Evolutionary conservation across 768 basidiomycete genomes (phyloP).

Genomic region (Leccinellum luteum): DNA sequence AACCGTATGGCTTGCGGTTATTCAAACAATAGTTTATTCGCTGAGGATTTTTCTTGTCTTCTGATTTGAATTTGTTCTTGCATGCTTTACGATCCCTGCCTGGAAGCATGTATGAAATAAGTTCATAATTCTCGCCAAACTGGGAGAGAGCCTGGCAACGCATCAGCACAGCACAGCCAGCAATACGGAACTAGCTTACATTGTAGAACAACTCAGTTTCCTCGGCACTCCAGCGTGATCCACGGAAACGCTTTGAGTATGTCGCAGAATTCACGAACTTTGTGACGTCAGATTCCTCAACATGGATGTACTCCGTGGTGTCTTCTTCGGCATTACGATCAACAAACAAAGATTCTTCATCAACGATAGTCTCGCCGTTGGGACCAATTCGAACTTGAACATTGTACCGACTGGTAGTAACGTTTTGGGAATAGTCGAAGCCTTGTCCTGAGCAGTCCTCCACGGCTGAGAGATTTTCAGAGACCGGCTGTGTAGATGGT

Average conservation of each 20-base stretch:
- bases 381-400: constrained; percentile 87
- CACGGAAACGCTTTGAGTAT: constrained; percentile 77
- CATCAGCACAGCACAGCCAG: constrained; percentile 7
- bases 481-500: constrained; percentile 15
- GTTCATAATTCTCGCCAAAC: constrained; percentile 90
- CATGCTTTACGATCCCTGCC: constrained; percentile 86
- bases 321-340: constrained; percentile 69
- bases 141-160: constrained; percentile 74
- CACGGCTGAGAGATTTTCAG: constrained; percentile 16
- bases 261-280: constrained; percentile 85
- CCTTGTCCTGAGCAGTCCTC: constrained; percentile 52
- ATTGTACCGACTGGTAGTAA: constrained; percentile 71
- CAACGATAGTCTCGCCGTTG: constrained; percentile 83
- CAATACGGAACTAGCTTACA: constrained; percentile 41
- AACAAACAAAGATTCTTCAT: constrained; percentile 80
- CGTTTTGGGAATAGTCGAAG: constrained; percentile 66
- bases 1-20: constrained; percentile 74
- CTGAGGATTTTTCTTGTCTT: constrained; percentile 78
- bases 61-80: constrained; percentile 90
- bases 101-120: constrained; percentile 83
- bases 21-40: constrained; percentile 75
- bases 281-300: constrained; percentile 78
- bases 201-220: constrained; percentile 89
- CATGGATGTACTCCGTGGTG: constrained; percentile 68
- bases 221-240: constrained; percentile 84